Percentiles rank a stretch among this genome's conserved stretches.
phyloP scores from a whole-genome alignment of 306 rosid species.

The Casuarina equisetifolia region DNA sequence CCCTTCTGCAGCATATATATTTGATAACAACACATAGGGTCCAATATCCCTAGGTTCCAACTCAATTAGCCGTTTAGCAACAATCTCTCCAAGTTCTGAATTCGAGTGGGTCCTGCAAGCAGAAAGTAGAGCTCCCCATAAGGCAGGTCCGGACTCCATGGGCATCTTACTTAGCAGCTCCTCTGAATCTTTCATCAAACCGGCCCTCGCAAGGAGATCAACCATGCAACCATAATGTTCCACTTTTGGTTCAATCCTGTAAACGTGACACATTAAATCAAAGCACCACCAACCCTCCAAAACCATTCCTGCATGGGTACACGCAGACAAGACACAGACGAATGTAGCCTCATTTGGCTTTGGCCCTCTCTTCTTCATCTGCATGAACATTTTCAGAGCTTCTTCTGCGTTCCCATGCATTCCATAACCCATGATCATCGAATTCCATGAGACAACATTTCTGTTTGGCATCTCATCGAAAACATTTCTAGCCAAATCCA shows the following conservation, averaged over 20 bases:
- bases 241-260: slow-evolving; percentile 62
- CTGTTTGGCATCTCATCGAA: slow-evolving; percentile 54
- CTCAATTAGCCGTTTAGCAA: slow-evolving; percentile 60
- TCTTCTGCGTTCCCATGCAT: slow-evolving; percentile 54
- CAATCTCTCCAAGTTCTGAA: slow-evolving; percentile 50
- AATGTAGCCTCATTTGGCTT: slow-evolving; percentile 60
- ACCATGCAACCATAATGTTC: slow-evolving; percentile 78
- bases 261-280: slow-evolving; percentile 54
- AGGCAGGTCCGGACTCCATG: slow-evolving; percentile 49
- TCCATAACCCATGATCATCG: slow-evolving; percentile 71
- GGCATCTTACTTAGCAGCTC: slow-evolving; percentile 50
- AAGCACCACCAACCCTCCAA: slow-evolving; percentile 76
- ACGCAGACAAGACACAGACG: slow-evolving; percentile 59
- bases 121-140: slow-evolving; percentile 75
- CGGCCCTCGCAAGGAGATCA: slow-evolving; percentile 72
- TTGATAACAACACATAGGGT: slow-evolving; percentile 58
- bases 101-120: slow-evolving; percentile 59
- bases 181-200: slow-evolving; percentile 49
- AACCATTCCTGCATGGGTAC: slow-evolving; percentile 61
- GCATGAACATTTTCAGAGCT: slow-evolving; percentile 48
- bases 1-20: slow-evolving; percentile 60
- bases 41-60: slow-evolving; percentile 61
- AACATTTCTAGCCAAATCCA: slow-evolving; percentile 58
- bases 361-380: slow-evolving; percentile 53
- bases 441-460: slow-evolving; percentile 64